phyloP scores from a whole-genome alignment of 495 filamentous ascomycete species.

The Hypoxylon fragiforme region DNA sequence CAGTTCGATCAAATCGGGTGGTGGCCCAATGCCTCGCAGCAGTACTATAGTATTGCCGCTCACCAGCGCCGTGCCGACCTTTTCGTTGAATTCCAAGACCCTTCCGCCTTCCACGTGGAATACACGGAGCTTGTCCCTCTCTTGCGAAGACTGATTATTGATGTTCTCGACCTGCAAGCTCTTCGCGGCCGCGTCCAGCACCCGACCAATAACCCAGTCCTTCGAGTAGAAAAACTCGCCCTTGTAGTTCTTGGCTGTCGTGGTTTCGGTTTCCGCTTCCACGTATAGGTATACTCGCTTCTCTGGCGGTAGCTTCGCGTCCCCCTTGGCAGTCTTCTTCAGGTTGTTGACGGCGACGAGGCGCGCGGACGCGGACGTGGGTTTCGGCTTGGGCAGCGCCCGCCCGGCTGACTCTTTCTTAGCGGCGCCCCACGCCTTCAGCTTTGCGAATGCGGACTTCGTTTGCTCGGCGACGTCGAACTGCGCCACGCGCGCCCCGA shows the following conservation, averaged over 20 bases:
- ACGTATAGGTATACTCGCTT: constrained; percentile 84
- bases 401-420: constrained; percentile 51
- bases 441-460: constrained; percentile 67
- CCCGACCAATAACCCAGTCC: constrained; percentile 84
- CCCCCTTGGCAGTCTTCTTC: constrained; percentile 87
- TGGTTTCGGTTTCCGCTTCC: constrained; percentile 79
- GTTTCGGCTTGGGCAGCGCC: constrained; percentile 61
- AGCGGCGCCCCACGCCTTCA: constrained; percentile 57
- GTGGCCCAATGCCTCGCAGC: constrained; percentile 76
- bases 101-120: constrained; percentile 92
- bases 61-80: constrained; percentile 67
- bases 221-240: constrained; percentile 82
- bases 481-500: constrained; percentile 62
- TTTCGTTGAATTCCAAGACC: constrained; percentile 83
- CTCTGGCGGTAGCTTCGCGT: constrained; percentile 74
- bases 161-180: constrained; percentile 80
- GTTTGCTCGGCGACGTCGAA: constrained; percentile 53
- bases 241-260: constrained; percentile 71
- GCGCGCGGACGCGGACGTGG: constrained; percentile 60
- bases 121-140: constrained; percentile 77
- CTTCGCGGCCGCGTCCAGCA: constrained; percentile 86
- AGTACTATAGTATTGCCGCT: constrained; percentile 89
- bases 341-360: constrained; percentile 68
- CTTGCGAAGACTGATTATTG: constrained; percentile 78
- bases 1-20: constrained; percentile 50